Evolutionary conservation across 2,329 filamentous ascomycete species (phyloP).

Genomic region (Aspergillus fumigatus): DNA sequence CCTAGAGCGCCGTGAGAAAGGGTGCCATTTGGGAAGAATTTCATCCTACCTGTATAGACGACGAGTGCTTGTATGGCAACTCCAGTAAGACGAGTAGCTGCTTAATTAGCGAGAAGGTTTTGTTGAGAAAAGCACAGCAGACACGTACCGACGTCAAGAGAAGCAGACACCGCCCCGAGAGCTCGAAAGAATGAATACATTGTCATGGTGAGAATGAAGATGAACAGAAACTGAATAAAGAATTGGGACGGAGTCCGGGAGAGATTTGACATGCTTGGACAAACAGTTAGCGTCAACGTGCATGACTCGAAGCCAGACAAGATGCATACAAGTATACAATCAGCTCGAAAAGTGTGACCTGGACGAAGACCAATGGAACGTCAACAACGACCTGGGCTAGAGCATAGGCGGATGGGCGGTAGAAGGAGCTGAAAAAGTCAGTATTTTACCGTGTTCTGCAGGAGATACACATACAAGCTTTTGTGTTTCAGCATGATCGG

Average conservation of each 20-base stretch:
- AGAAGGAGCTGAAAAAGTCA: constrained; percentile 50
- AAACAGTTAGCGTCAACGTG: constrained; percentile 4
- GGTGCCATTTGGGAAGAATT: too few relatives aligned
- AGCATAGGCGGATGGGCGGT: constrained; percentile 58
- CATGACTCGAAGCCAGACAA: not conserved
- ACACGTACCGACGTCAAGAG: constrained; percentile 44
- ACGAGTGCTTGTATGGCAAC: constrained; percentile 49
- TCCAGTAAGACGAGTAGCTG: constrained; percentile 47
- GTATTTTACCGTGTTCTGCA: not conserved
- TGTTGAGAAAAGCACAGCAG: not conserved
- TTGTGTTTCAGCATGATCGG: constrained; percentile 68
- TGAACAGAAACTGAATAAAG: constrained; percentile 56
- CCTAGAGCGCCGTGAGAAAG: constrained; percentile 33
- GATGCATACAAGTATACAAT: constrained; percentile 53
- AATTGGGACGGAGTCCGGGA: constrained; percentile 56
- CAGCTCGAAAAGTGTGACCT: constrained; percentile 56
- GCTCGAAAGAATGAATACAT: constrained; percentile 54
- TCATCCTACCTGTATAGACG: constrained; percentile 50
- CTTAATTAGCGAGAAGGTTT: constrained; percentile 1
- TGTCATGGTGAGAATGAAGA: constrained; percentile 51
- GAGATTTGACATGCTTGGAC: constrained; percentile 49
- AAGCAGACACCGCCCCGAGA: constrained; percentile 46
- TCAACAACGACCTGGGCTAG: constrained; percentile 56
- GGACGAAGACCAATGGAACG: constrained; percentile 53
- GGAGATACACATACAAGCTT: constrained; percentile 46